A percentile compares a stretch with the other conserved stretches of the same genome.
Conservation (phyloP, 1,139 yeast genomes). For the Meyerozyma guilliermondii region DNA sequence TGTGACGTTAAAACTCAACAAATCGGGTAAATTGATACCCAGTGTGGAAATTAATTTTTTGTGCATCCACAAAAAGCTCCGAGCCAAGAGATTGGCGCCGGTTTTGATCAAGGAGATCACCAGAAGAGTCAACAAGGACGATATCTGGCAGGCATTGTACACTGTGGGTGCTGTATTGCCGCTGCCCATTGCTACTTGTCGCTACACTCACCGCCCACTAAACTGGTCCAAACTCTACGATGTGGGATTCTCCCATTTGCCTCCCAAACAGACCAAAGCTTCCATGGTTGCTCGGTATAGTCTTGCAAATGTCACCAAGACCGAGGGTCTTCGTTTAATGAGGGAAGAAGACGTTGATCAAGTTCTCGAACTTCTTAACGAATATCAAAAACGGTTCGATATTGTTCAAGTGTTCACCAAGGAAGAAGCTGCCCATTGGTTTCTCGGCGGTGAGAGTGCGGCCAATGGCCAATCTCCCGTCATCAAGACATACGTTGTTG, state of each 20-base stretch:
- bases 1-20: conserved; percentile 58
- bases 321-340: conserved; percentile 65
- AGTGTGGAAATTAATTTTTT: conserved; percentile 90
- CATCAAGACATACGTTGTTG: conserved; percentile 76
- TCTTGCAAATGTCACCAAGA: conserved; percentile 55
- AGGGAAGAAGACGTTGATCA: conserved; percentile 55
- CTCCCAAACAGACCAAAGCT: conserved; percentile 68
- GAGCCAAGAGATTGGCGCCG: conserved; percentile 94
- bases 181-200: conserved; percentile 83
- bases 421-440: conserved; percentile 81
- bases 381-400: conserved; percentile 67
- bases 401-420: conserved; percentile 62
- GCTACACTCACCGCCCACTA: conserved; percentile 91
- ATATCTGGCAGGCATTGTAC: conserved; percentile 94
- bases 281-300: conserved; percentile 80
- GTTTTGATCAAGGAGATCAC: conserved; percentile 91
- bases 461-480: conserved; percentile 38
- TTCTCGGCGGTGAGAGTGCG: conserved; percentile 45
- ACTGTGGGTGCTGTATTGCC: conserved; percentile 93
- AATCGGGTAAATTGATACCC: conserved; percentile 41
- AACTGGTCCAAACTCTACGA: conserved; percentile 88
- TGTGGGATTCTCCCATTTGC: conserved; percentile 83
- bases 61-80: conserved; percentile 87
- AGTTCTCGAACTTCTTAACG: conserved; percentile 53
- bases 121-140: conserved; percentile 76